phyloP scores from a whole-genome alignment of 805 yeast species.

The Saccharomycopsis olivae region DNA sequence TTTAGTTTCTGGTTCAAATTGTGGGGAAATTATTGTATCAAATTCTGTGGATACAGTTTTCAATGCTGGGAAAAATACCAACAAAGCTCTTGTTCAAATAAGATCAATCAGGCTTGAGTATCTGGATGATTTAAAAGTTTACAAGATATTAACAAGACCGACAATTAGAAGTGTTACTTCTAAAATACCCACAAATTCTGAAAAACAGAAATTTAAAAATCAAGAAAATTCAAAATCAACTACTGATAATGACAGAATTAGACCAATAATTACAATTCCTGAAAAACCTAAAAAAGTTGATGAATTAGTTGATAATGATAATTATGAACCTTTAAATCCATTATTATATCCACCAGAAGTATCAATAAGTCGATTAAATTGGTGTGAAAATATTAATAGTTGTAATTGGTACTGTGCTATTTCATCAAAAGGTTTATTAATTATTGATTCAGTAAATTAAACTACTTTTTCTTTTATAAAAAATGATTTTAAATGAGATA shows the following conservation, averaged over 20 bases:
- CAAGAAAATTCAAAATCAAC: background rate
- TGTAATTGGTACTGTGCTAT: slow-evolving; percentile 47
- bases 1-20: slow-evolving; percentile 3
- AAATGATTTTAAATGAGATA: slow-evolving; percentile 67
- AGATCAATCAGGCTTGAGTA: slow-evolving; percentile 5
- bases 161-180: background rate
- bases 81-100: background rate
- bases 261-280: background rate
- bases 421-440: slow-evolving; percentile 37
- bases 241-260: no score
- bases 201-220: background rate
- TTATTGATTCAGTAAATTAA: slow-evolving; percentile 37
- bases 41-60: slow-evolving; percentile 1
- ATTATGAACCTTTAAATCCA: slow-evolving; percentile 18
- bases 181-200: background rate
- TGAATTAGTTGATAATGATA: slow-evolving; percentile 1
- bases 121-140: background rate
- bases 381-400: slow-evolving; percentile 41
- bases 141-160: background rate
- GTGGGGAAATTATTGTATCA: slow-evolving; percentile 7
- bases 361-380: slow-evolving; percentile 37
- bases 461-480: slow-evolving; percentile 82
- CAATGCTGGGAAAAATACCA: background rate
- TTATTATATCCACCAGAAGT: slow-evolving; percentile 40
- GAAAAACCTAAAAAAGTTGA: background rate